Percentiles rank a stretch among this genome's conserved stretches.
These are phyloP conservation scores for Laetiporus sulphureus DNA, from an alignment of 1,284 basidiomycete species.

Conservation along the genomic window DNA sequence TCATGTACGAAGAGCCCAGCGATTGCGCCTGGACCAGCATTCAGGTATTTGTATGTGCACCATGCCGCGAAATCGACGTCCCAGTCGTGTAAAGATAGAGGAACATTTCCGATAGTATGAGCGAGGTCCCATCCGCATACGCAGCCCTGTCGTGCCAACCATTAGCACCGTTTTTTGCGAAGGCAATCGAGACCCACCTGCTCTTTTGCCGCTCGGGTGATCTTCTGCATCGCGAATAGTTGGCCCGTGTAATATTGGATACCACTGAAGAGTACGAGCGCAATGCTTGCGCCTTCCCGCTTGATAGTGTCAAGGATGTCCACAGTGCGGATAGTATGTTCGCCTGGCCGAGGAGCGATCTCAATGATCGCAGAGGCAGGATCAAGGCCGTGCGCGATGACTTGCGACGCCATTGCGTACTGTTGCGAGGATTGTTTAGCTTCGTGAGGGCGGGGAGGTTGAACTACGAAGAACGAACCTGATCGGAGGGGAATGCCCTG, in stretches of 20 bases:
- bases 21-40: constrained; percentile 92
- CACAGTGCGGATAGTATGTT: constrained; percentile 82
- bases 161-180: background rate
- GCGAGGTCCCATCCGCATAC: constrained; percentile 96
- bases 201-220: constrained; percentile 81
- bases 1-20: constrained; percentile 90
- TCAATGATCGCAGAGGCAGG: constrained; percentile 73
- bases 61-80: constrained; percentile 94
- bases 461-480: constrained; percentile 30
- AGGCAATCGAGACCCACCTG: constrained; percentile 38
- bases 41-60: constrained; percentile 98
- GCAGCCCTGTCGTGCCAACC: constrained; percentile 55
- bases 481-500: constrained; percentile 93
- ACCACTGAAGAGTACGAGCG: constrained; percentile 85
- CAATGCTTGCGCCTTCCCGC: constrained; percentile 69
- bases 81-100: constrained; percentile 88
- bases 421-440: constrained; percentile 24
- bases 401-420: constrained; percentile 95
- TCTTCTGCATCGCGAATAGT: constrained; percentile 79
- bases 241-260: constrained; percentile 99
- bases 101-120: constrained; percentile 93
- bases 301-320: constrained; percentile 83
- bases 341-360: constrained; percentile 74
- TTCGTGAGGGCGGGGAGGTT: background rate
- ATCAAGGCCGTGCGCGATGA: constrained; percentile 72